phyloP scores from a whole-genome alignment of 2,329 filamentous ascomycete species.

The Rutstroemia sp. region DNA sequence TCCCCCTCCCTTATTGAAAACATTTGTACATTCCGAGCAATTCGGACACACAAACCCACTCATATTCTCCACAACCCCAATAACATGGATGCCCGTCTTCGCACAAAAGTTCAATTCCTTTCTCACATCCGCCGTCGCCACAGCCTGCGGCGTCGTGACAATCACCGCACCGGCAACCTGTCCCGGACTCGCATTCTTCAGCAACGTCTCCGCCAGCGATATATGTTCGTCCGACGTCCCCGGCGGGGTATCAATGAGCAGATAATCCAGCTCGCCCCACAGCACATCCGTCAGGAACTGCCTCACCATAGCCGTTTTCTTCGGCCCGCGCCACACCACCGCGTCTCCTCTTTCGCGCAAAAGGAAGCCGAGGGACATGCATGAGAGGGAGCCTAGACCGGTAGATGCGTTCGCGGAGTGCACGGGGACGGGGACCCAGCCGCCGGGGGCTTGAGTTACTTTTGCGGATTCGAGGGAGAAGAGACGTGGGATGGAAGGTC shows the following conservation, averaged over 20 bases:
- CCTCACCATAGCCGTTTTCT: constrained; percentile 98
- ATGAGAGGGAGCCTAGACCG: constrained; percentile 59
- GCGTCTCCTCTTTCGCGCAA: constrained; percentile 77
- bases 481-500: constrained; percentile 91
- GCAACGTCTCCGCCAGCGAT: constrained; percentile 78
- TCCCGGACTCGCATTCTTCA: constrained; percentile 53
- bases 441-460: constrained; percentile 83
- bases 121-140: constrained; percentile 82
- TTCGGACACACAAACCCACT: constrained; percentile 78
- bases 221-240: constrained; percentile 98
- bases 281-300: constrained; percentile 90
- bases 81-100: constrained; percentile 73
- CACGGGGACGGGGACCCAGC: constrained; percentile 85
- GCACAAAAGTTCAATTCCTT: constrained; percentile 84
- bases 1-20: constrained; percentile 89
- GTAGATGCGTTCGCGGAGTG: constrained; percentile 48
- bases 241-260: constrained; percentile 92
- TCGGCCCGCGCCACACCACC: constrained; percentile 94
- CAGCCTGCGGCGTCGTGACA: constrained; percentile 92
- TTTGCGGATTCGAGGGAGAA: constrained; percentile 84
- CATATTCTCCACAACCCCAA: constrained; percentile 98
- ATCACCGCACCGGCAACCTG: constrained; percentile 84
- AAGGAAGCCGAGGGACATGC: constrained; percentile 92
- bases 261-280: constrained; percentile 82
- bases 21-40: constrained; percentile 79